Evolutionary conservation across 164 flowering plant genomes (phyloP).

Genomic region (Brasenia schreberi): DNA sequence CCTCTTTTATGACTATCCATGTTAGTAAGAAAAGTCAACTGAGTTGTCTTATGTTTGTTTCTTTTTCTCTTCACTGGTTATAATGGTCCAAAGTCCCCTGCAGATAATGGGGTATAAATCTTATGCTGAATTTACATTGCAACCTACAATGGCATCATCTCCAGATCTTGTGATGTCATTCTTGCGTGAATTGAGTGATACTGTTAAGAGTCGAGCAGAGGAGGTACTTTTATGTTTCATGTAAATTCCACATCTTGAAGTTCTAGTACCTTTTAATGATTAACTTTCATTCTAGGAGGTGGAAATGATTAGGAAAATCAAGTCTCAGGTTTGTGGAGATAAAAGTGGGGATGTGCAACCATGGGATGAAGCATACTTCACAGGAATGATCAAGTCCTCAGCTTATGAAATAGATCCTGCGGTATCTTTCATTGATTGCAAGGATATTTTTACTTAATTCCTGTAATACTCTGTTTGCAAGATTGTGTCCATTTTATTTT

Average conservation of each 20-base stretch:
- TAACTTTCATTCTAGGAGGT: conserved; percentile 46
- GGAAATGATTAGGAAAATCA: conserved; percentile 39
- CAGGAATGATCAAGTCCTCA: conserved; percentile 77
- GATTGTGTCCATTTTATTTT: too few species aligned
- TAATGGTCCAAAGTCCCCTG: conserved; percentile 11
- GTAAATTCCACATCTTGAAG: neutral
- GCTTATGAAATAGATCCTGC: conserved; percentile 43
- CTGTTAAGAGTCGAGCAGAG: conserved; percentile 61
- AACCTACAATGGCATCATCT: conserved; percentile 68
- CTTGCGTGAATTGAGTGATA: conserved; percentile 60
- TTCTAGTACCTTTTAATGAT: neutral
- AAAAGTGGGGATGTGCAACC: conserved; percentile 52
- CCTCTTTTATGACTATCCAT: too few species aligned
- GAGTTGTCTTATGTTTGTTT: neutral
- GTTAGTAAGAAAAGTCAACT: too few species aligned
- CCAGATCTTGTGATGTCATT: conserved; percentile 70
- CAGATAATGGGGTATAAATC: conserved; percentile 80
- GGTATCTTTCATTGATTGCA: conserved; percentile 22
- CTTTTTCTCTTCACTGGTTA: neutral
- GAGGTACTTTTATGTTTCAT: conserved; percentile 33
- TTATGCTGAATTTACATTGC: conserved; percentile 68
- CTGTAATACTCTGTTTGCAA: too few species aligned
- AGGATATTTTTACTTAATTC: neutral
- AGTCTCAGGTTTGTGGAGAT: conserved; percentile 36
- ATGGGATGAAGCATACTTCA: conserved; percentile 92